These are phyloP conservation scores for Solanum piurae DNA, from an alignment of 257 asterid genomes.

Conservation along the genomic window DNA sequence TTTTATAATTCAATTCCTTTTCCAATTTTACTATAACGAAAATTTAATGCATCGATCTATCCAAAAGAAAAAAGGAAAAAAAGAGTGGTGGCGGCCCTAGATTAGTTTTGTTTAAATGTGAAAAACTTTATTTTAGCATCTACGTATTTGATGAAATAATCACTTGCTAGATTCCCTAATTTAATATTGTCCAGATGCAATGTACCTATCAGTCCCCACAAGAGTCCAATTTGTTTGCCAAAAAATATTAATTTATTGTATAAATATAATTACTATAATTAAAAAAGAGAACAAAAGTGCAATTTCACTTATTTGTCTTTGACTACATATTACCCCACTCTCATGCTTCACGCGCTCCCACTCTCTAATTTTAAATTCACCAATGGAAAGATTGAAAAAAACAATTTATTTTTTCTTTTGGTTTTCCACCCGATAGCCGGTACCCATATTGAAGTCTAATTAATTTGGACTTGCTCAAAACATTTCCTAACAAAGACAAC, in stretches of 20 bases:
- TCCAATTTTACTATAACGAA: rapidly evolving
- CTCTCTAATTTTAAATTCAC: neutral
- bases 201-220: neutral
- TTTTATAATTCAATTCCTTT: too few species aligned
- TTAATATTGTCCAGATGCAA: slow-evolving; percentile 6
- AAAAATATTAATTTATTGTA: neutral
- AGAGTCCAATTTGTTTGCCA: neutral
- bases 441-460: too few species aligned
- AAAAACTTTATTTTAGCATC: neutral
- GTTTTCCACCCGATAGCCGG: too few species aligned
- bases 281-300: neutral
- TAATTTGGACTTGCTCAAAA: too few species aligned
- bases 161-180: neutral
- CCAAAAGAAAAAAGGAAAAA: neutral
- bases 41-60: neutral
- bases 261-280: neutral
- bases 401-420: too few species aligned
- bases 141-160: neutral
- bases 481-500: too few species aligned
- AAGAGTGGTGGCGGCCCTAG: neutral
- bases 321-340: neutral
- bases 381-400: neutral
- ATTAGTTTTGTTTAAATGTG: neutral
- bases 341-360: neutral
- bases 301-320: neutral